phyloP scores from a whole-genome alignment of 1,139 yeast genomes.

The Geotrichum bryndzae region DNA sequence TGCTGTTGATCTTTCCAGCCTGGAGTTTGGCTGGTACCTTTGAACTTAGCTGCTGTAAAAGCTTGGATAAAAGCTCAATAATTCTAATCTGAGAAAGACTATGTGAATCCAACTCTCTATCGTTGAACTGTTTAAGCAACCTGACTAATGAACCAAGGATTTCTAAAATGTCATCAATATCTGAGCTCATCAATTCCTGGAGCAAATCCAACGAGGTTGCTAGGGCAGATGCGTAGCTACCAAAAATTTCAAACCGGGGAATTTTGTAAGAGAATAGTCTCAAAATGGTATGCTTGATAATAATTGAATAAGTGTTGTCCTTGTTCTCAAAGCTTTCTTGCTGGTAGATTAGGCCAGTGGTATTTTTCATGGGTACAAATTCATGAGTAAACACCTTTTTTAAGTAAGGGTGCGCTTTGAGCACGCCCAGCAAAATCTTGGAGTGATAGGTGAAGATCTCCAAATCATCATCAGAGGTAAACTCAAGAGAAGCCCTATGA shows the following conservation, averaged over 20 bases:
- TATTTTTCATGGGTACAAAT: constrained; percentile 38
- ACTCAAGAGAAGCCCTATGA: constrained; percentile 33
- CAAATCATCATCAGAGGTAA: constrained; percentile 30
- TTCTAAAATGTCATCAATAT: constrained; percentile 17
- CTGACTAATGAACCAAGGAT: constrained; percentile 15
- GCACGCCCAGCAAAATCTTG: constrained; percentile 16
- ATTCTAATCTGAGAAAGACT: constrained; percentile 19
- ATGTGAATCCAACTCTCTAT: constrained; percentile 8
- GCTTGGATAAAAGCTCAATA: constrained; percentile 18
- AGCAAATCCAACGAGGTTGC: constrained; percentile 13
- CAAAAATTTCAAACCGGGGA: constrained; percentile 12
- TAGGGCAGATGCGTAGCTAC: constrained; percentile 10
- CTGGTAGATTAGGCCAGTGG: constrained; percentile 23
- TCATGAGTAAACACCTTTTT: constrained; percentile 14
- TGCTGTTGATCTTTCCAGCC: constrained; percentile 1
- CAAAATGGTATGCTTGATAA: constrained; percentile 45
- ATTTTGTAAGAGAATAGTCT: constrained; percentile 39
- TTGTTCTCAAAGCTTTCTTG: constrained; percentile 36
- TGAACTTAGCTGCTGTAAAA: constrained; percentile 13
- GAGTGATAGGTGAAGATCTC: constrained; percentile 20
- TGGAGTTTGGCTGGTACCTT: constrained; percentile 4
- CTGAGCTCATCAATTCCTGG: constrained; percentile 9
- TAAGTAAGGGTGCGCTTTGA: constrained; percentile 18
- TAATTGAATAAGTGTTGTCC: constrained; percentile 58
- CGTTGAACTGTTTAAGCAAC: constrained; percentile 17